phyloP scores from a whole-genome alignment of 768 basidiomycete species.

The Termitomyces sp. region DNA sequence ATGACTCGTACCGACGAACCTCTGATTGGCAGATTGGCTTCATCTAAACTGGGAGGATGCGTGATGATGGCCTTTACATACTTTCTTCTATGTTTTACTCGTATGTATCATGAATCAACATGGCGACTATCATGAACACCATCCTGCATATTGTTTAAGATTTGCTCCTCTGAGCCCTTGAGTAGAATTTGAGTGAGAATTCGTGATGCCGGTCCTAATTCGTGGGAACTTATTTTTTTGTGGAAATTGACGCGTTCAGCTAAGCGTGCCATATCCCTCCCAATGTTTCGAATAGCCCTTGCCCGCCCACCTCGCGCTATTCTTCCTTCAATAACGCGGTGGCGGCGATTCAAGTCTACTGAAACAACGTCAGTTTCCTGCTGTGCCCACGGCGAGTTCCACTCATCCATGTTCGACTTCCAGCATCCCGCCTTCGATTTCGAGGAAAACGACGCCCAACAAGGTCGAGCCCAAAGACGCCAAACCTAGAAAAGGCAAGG shows the following conservation, averaged over 20 bases:
- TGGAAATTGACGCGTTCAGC: slow-evolving; percentile 2
- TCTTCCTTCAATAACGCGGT: slow-evolving; percentile 11
- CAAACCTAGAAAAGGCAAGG: neutral
- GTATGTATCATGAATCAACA: slow-evolving; percentile 15
- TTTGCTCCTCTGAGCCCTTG: neutral
- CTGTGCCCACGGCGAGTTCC: neutral
- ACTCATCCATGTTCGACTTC: neutral
- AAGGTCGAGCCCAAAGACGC: neutral
- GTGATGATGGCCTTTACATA: slow-evolving; percentile 9
- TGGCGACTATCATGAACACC: slow-evolving; percentile 10
- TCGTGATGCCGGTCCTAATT: neutral
- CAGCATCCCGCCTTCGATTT: neutral
- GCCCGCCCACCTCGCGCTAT: slow-evolving; percentile 10
- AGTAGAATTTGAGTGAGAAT: neutral
- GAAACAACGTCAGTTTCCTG: slow-evolving; percentile 2
- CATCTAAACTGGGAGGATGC: slow-evolving; percentile 50
- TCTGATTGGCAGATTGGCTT: slow-evolving; percentile 69
- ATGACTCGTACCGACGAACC: neutral
- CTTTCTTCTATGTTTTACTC: slow-evolving; percentile 9
- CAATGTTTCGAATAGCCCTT: slow-evolving; percentile 14
- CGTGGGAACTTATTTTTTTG: slow-evolving; percentile 12
- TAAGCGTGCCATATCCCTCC: neutral
- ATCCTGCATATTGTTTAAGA: neutral
- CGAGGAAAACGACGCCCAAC: neutral
- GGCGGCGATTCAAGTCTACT: slow-evolving; percentile 7